These are phyloP conservation scores for Sedum album DNA, from an alignment of 164 flowering plant species.

Conservation along the genomic window DNA sequence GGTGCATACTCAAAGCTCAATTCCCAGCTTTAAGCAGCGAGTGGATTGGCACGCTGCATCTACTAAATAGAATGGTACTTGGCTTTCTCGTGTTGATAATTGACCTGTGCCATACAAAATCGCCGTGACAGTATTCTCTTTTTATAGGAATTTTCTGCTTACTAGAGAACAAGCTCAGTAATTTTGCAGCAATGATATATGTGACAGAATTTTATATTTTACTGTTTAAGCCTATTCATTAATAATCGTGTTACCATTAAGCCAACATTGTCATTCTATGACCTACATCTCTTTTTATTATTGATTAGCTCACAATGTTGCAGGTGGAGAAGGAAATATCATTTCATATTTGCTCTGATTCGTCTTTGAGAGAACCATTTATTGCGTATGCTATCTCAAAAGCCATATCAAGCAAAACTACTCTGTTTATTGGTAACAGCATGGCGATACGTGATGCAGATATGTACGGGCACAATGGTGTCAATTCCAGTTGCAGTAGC, in stretches of 20 bases:
- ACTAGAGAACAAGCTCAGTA: background rate
- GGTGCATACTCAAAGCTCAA: constrained; percentile 29
- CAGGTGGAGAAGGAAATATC: constrained; percentile 69
- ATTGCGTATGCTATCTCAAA: constrained; percentile 54
- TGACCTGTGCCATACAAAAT: background rate
- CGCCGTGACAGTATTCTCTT: background rate
- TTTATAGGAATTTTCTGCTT: background rate
- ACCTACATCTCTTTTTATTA: background rate
- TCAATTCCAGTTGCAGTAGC: constrained; percentile 15
- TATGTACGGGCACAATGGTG: constrained; percentile 58
- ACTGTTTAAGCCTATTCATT: background rate
- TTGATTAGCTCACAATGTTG: constrained; percentile 3
- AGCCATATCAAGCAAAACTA: constrained; percentile 44
- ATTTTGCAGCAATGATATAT: background rate
- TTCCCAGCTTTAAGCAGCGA: constrained; percentile 31
- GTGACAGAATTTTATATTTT: background rate
- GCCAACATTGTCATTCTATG: background rate
- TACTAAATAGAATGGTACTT: constrained; percentile 51
- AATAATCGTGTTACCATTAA: background rate
- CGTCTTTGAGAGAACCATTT: constrained; percentile 73
- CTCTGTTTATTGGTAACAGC: constrained; percentile 87
- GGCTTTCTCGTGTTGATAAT: no score
- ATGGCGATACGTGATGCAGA: constrained; percentile 84
- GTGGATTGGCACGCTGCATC: constrained; percentile 40
- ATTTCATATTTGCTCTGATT: constrained; percentile 46